A percentile compares a stretch with the other conserved stretches of the same genome.
phyloP scores from a whole-genome alignment of 2,329 filamentous ascomycete genomes.

The Monilinia aucupariae region DNA sequence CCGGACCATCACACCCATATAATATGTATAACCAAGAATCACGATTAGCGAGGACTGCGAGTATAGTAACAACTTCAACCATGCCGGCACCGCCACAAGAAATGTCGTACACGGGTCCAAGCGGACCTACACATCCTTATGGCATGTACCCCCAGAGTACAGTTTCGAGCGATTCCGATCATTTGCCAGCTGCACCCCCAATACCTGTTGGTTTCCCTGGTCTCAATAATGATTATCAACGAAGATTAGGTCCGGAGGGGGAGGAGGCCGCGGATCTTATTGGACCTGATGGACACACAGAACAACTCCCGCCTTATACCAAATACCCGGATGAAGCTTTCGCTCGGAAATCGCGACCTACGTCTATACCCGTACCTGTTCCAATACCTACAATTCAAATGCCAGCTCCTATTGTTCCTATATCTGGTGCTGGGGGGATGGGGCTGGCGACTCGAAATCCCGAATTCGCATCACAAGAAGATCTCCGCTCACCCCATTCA shows the following conservation, averaged over 20 bases:
- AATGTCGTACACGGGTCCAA: conserved; percentile 54
- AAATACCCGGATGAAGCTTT: conserved; percentile 74
- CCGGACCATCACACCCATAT: conserved; percentile 77
- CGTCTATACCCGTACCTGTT: conserved; percentile 20
- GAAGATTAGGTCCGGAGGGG: conserved; percentile 69
- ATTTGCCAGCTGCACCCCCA: conserved; percentile 34
- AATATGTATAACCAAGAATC: conserved; percentile 80
- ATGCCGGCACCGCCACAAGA: conserved; percentile 49
- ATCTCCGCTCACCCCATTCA: conserved; percentile 46
- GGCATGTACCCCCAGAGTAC: conserved; percentile 80
- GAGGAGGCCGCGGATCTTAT: conserved; percentile 85
- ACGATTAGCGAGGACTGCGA: conserved; percentile 46
- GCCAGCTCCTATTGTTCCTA: conserved; percentile 15
- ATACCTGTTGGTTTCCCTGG: conserved; percentile 74
- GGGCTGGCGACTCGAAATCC: conserved; percentile 57
- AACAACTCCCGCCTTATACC: conserved; percentile 87
- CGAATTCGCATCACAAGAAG: conserved; percentile 55
- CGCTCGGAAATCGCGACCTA: conserved; percentile 46
- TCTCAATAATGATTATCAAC: conserved; percentile 58
- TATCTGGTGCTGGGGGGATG: conserved; percentile 52
- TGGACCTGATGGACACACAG: conserved; percentile 80
- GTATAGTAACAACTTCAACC: conserved; percentile 68
- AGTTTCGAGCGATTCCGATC: conserved; percentile 43
- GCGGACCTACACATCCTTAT: conserved; percentile 77
- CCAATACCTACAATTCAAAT: conserved; percentile 25